A percentile compares a stretch with the other conserved stretches of the same genome.
Conservation (phyloP, 2,329 filamentous ascomycete genomes). For the Falciphora oryzae region DNA sequence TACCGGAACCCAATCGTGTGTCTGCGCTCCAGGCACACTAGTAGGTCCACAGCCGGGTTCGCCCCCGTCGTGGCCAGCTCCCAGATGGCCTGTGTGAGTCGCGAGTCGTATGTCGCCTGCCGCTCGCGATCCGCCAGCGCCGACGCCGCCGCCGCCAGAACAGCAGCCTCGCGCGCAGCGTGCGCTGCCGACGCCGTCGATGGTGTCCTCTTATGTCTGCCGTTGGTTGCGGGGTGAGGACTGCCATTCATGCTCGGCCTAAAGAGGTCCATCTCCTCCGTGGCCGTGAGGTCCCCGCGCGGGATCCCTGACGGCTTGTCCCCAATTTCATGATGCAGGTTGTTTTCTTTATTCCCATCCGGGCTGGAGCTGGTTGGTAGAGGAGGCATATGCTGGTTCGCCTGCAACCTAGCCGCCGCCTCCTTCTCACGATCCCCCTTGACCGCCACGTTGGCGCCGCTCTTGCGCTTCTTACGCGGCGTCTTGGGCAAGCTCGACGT, state of each 20-base stretch:
- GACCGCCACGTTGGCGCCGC: constrained; percentile 31
- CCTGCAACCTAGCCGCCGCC: constrained; percentile 19
- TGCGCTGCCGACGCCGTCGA: constrained; percentile 17
- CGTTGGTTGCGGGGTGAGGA: constrained; percentile 16
- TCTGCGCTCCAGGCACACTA: constrained; percentile 86
- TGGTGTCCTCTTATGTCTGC: constrained; percentile 20
- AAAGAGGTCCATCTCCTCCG: constrained; percentile 45
- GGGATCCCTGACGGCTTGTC: constrained; percentile 21
- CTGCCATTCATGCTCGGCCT: constrained; percentile 22
- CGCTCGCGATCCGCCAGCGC: constrained; percentile 65
- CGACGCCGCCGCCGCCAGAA: constrained; percentile 50
- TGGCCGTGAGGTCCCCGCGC: constrained; percentile 24
- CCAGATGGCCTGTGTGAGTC: constrained; percentile 92
- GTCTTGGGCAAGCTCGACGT: constrained; percentile 70
- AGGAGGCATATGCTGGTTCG: constrained; percentile 23
- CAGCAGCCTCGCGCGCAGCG: constrained; percentile 24
- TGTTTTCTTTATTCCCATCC: constrained; percentile 46
- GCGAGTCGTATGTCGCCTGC: constrained; percentile 70
- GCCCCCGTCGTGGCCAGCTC: constrained; percentile 83
- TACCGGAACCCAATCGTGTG: constrained; percentile 95
- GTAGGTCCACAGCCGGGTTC: constrained; percentile 87
- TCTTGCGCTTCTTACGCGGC: constrained; percentile 56
- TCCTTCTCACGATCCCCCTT: constrained; percentile 25
- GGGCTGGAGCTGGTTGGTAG: constrained; percentile 14
- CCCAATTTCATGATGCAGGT: constrained; percentile 18